phyloP scores from a whole-genome alignment of 345 rosid species.

The Corchorus capsularis region DNA sequence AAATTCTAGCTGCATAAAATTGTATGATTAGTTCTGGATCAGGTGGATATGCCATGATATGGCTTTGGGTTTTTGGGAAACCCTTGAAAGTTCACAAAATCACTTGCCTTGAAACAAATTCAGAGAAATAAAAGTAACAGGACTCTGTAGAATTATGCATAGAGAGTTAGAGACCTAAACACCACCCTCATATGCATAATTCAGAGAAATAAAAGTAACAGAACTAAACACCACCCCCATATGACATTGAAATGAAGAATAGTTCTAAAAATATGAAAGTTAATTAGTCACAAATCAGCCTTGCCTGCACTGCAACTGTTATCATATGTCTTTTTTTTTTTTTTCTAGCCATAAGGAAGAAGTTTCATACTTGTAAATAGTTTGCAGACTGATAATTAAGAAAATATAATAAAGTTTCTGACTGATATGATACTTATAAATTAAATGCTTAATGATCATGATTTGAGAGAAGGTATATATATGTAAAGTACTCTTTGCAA shows the following conservation, averaged over 20 bases:
- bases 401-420: not conserved
- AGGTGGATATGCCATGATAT: not conserved
- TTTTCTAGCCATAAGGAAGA: not conserved
- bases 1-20: not conserved
- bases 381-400: not conserved
- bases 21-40: not conserved
- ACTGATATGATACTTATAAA: not conserved
- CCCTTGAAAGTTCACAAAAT: slow-evolving; percentile 1
- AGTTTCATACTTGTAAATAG: not conserved
- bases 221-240: too few species aligned
- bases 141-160: not conserved
- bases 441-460: not conserved
- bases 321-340: not conserved
- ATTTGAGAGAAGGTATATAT: not conserved
- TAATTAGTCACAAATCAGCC: not conserved
- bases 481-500: not conserved
- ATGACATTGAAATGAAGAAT: not conserved
- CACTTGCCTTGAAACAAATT: not conserved
- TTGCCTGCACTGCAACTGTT: not conserved
- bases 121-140: not conserved
- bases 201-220: not conserved
- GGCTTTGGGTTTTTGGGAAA: not conserved
- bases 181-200: not conserved
- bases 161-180: not conserved
- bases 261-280: not conserved